phyloP scores from a whole-genome alignment of 352 stramenopile species.

The Globisporangium heterothallicum region DNA sequence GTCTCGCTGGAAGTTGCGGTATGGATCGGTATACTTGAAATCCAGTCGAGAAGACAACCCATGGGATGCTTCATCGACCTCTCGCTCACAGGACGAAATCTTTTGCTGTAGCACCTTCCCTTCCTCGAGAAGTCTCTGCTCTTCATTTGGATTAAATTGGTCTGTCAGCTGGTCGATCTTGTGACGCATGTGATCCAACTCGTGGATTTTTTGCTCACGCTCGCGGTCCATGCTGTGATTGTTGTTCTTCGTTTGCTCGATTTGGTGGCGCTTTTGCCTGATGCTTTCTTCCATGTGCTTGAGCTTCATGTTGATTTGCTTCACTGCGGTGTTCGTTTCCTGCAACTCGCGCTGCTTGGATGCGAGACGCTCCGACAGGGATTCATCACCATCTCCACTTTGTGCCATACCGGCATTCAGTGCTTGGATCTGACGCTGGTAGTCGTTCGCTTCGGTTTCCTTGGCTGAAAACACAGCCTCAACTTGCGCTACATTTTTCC shows the following conservation, averaged over 20 bases:
- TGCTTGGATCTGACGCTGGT: slow-evolving; percentile 79
- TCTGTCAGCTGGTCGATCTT: slow-evolving; percentile 52
- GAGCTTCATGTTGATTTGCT: slow-evolving; percentile 93
- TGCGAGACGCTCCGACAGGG: slow-evolving; percentile 65
- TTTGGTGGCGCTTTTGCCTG: slow-evolving; percentile 62
- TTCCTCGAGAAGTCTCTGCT: slow-evolving; percentile 56
- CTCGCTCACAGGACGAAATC: slow-evolving; percentile 66
- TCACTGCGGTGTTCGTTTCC: slow-evolving; percentile 67
- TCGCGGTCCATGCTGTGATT: slow-evolving; percentile 70
- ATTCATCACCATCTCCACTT: slow-evolving; percentile 67
- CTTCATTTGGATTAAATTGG: slow-evolving; percentile 76
- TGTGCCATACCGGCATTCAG: slow-evolving; percentile 85
- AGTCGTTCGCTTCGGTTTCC: slow-evolving; percentile 59
- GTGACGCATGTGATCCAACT: slow-evolving; percentile 57
- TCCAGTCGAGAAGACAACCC: slow-evolving; percentile 93
- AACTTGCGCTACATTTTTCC: slow-evolving; percentile 52
- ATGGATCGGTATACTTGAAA: slow-evolving; percentile 96
- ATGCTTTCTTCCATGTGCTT: slow-evolving; percentile 89
- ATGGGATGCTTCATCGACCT: slow-evolving; percentile 91
- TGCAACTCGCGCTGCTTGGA: slow-evolving; percentile 79
- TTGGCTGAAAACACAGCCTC: slow-evolving; percentile 46
- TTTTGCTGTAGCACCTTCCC: slow-evolving; percentile 54
- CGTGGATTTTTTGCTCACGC: slow-evolving; percentile 51
- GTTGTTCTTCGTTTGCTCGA: slow-evolving; percentile 68
- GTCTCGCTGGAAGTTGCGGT: slow-evolving; percentile 91